Evolutionary conservation across 169 alveolate species (phyloP).

Genomic region (Cryptosporidium muris): DNA sequence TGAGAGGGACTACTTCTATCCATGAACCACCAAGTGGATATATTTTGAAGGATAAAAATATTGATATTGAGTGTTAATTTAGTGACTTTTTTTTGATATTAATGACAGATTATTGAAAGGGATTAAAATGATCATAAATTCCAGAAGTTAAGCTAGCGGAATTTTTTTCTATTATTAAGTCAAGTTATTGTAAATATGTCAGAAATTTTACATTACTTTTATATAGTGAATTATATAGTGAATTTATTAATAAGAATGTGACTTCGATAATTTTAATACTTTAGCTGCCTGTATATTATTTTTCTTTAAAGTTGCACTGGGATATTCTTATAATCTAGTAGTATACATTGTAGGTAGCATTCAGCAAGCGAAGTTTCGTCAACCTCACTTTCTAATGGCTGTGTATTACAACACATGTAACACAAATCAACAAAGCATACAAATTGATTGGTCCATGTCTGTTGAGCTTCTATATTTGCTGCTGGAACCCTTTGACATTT

Average conservation of each 20-base stretch:
- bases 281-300: no score
- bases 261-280: no score
- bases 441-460: slow-evolving; percentile 60
- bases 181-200: no score
- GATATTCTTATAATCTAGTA: slow-evolving; percentile 48
- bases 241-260: no score
- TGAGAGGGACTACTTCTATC: background rate
- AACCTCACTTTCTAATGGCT: slow-evolving; percentile 37
- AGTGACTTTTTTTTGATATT: background rate
- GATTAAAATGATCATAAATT: no score
- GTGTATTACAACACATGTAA: slow-evolving; percentile 69
- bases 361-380: slow-evolving; percentile 56
- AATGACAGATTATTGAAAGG: background rate
- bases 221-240: no score
- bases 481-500: background rate
- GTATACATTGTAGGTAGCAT: slow-evolving; percentile 59
- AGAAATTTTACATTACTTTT: no score
- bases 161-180: no score
- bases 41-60: slow-evolving; percentile 48
- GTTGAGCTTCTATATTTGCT: background rate
- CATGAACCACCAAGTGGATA: slow-evolving; percentile 49
- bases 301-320: background rate
- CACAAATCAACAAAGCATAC: slow-evolving; percentile 69
- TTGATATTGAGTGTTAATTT: slow-evolving; percentile 56
- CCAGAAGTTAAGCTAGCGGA: no score